Evolutionary conservation across 2,329 filamentous ascomycete species (phyloP).

Genomic region (Fusarium sp.): DNA sequence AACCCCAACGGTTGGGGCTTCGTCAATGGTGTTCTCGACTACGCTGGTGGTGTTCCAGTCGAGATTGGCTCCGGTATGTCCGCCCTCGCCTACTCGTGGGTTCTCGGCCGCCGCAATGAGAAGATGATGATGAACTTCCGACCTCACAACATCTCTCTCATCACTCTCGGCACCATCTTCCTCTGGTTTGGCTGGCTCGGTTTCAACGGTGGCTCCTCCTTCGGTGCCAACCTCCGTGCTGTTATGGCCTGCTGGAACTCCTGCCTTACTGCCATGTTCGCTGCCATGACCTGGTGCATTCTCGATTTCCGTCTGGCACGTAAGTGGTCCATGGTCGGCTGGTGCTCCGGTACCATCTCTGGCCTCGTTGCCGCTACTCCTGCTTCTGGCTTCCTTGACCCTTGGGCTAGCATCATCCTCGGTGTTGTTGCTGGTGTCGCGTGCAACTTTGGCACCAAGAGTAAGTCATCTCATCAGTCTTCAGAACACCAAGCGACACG

Average conservation of each 20-base stretch:
- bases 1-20: constrained; percentile 93
- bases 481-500: not conserved
- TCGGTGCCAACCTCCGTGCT: constrained; percentile 92
- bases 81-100: constrained; percentile 93
- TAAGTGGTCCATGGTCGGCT: constrained; percentile 88
- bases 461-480: constrained; percentile 38
- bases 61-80: constrained; percentile 95
- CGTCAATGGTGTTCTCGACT: constrained; percentile 92
- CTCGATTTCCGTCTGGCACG: constrained; percentile 93
- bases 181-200: constrained; percentile 99
- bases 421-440: constrained; percentile 71
- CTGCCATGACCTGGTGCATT: constrained; percentile 89
- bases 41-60: constrained; percentile 95
- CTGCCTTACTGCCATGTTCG: constrained; percentile 92
- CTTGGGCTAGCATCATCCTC: constrained; percentile 73
- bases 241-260: constrained; percentile 99
- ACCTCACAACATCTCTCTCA: constrained; percentile 97
- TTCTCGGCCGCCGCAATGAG: constrained; percentile 94
- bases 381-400: constrained; percentile 72
- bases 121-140: constrained; percentile 99
- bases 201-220: constrained; percentile 96
- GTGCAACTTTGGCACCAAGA: constrained; percentile 74
- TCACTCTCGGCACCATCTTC: constrained; percentile 92
- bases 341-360: constrained; percentile 76
- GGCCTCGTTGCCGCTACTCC: constrained; percentile 76